Base-by-base conservation (phyloP, 805 yeast species). In the Kuraishia floccosa region DNA sequence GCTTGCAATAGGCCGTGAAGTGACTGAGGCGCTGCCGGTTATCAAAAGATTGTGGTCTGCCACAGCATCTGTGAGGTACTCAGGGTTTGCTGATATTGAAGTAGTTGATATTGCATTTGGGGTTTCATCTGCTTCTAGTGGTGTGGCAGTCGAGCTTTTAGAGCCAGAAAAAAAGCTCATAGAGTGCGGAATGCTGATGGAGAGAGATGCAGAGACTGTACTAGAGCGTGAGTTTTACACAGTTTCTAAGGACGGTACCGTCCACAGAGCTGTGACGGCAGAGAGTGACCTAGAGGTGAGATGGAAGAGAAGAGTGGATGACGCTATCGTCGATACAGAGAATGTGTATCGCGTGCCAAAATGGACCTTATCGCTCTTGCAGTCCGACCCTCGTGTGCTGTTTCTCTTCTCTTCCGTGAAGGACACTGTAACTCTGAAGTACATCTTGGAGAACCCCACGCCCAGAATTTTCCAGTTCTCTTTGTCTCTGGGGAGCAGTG, bases 401-500 rank as follows among this genome's bases (percentile, higher is more conserved):
- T 53, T 49, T n/a, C 46, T 60, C 3, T 22, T 24, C 10, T 47
- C 36, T 25, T 40, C 37, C 2, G 37, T 38, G 9, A 13, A 38
- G 20, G 43, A 39, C 19, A 38, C 35, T 2, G 40, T 59, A 11
- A 50, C 45, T 26, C 47, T 72, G 27, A 56, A 46, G 10, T 82
- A 70, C 45, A 60, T 63, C 31, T 44, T 83, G 30, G 94, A 83
- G 45, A 83, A 83, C 44, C 86, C 93, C 10, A 78, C 93, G 0
- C 63, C 79, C 3, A 60, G 78, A 27, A 65, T 77, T 3, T 72
- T 84, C 39, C 72, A 73, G 8, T 84, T 80, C 37, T 43, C 51
- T 17, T 43, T 50, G 1, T 33, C 54, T 6, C 34, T 53, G 13
- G 31, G 41, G 5, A 34, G 45, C 7, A 39, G 43, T 24, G 49